A percentile compares a stretch with the other conserved stretches of the same genome.
These are phyloP conservation scores for Hypoxylon fragiforme DNA, from an alignment of 495 filamentous ascomycete species.

Conservation along the genomic window DNA sequence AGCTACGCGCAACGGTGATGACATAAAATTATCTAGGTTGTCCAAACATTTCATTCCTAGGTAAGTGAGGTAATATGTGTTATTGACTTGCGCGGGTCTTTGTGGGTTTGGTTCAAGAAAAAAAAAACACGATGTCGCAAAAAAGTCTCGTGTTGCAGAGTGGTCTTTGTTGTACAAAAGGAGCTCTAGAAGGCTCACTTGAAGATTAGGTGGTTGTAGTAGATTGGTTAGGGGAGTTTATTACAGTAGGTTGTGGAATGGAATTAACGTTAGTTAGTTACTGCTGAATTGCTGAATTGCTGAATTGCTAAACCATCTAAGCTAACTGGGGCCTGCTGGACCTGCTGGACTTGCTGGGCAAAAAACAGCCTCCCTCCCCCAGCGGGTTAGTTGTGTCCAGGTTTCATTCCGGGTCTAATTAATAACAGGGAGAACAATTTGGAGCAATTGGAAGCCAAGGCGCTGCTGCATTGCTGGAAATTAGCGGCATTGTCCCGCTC, in stretches of 20 bases:
- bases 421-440: too few relatives aligned
- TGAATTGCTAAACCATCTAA: too few relatives aligned
- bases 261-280: too few relatives aligned
- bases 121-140: constrained; percentile 26
- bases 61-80: background rate
- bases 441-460: too few relatives aligned
- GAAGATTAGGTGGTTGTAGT: background rate
- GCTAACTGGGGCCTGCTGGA: too few relatives aligned
- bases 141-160: constrained; percentile 12
- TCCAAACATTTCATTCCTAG: constrained; percentile 27
- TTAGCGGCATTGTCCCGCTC: constrained; percentile 23
- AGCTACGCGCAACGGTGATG: constrained; percentile 27
- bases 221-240: constrained; percentile 8
- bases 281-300: too few relatives aligned
- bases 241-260: constrained; percentile 9
- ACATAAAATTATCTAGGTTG: constrained; percentile 11
- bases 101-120: constrained; percentile 4
- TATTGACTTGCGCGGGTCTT: constrained; percentile 6
- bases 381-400: too few relatives aligned
- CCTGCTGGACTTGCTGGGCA: too few relatives aligned
- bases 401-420: too few relatives aligned
- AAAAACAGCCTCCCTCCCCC: too few relatives aligned
- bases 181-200: constrained; percentile 26
- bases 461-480: constrained; percentile 15
- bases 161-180: constrained; percentile 21